These are phyloP conservation scores for Fusarium papillatum DNA, from an alignment of 2,329 filamentous ascomycete species.

Conservation along the genomic window DNA sequence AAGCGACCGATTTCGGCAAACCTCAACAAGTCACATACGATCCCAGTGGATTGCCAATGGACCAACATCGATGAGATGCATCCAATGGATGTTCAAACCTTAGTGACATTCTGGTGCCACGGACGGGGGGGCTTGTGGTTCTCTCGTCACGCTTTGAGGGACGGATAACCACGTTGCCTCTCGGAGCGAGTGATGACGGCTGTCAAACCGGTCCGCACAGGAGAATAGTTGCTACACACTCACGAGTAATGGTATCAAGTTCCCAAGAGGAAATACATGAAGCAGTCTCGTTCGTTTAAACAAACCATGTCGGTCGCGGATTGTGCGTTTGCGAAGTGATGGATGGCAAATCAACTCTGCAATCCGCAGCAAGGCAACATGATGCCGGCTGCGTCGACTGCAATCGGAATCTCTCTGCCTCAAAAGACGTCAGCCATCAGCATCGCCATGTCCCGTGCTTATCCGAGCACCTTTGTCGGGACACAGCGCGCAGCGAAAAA, in stretches of 20 bases:
- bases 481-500: constrained; percentile 18
- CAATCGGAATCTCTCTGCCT: not conserved
- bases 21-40: not conserved
- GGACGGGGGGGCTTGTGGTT: constrained; percentile 26
- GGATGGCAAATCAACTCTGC: constrained; percentile 8
- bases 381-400: constrained; percentile 22
- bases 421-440: constrained; percentile 3
- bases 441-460: constrained; percentile 21
- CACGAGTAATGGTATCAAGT: not conserved
- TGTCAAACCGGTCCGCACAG: constrained; percentile 32
- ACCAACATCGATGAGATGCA: constrained; percentile 2
- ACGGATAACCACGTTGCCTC: constrained; percentile 34
- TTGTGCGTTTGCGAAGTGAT: constrained; percentile 3
- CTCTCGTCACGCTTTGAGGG: constrained; percentile 29
- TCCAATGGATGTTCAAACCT: constrained; percentile 13
- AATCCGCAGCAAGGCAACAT: constrained; percentile 4
- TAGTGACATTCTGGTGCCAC: constrained; percentile 31
- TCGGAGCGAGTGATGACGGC: constrained; percentile 38
- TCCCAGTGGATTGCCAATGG: not conserved
- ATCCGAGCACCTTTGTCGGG: constrained; percentile 22
- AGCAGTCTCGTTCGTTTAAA: constrained; percentile 8
- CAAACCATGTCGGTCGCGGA: not conserved
- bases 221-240: constrained; percentile 31
- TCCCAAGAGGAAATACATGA: not conserved
- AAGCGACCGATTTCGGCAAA: constrained; percentile 10